These are phyloP conservation scores for Wilcoxina mikolae DNA, from an alignment of 495 filamentous ascomycete species.

Conservation along the genomic window DNA sequence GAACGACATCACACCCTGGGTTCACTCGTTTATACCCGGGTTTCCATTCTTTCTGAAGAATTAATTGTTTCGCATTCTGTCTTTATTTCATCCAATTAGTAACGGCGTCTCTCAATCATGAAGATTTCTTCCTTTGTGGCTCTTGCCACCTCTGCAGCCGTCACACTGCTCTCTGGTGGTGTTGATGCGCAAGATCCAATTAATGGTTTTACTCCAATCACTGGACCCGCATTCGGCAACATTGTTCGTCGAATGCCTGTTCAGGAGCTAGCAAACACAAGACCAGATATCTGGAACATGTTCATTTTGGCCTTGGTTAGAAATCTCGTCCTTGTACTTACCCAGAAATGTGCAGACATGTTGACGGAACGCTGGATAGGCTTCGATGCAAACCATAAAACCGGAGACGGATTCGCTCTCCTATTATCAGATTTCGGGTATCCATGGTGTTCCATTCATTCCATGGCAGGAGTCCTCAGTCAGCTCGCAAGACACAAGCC, in stretches of 20 bases:
- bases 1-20: background rate
- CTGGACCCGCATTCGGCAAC: background rate
- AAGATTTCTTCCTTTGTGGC: conserved; percentile 4
- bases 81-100: background rate
- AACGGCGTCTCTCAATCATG: background rate
- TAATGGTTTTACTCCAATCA: background rate
- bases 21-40: conserved; percentile 4
- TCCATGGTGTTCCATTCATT: conserved; percentile 30
- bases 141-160: background rate
- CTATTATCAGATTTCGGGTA: conserved; percentile 26
- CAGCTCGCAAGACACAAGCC: conserved; percentile 6
- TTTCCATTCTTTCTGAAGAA: conserved; percentile 1
- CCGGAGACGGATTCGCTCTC: conserved; percentile 23
- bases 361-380: background rate
- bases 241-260: conserved; percentile 1
- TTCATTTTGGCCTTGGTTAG: conserved; percentile 26
- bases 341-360: conserved; percentile 22
- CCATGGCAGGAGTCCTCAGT: conserved; percentile 25
- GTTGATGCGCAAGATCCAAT: conserved; percentile 1
- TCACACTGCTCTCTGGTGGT: background rate
- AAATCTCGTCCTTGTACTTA: background rate
- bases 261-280: conserved; percentile 8
- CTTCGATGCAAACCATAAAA: conserved; percentile 19
- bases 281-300: conserved; percentile 28
- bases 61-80: conserved; percentile 1